These are phyloP conservation scores for Pseudogymnoascus sp. DNA, from an alignment of 2,329 filamentous ascomycete species.

Conservation along the genomic window DNA sequence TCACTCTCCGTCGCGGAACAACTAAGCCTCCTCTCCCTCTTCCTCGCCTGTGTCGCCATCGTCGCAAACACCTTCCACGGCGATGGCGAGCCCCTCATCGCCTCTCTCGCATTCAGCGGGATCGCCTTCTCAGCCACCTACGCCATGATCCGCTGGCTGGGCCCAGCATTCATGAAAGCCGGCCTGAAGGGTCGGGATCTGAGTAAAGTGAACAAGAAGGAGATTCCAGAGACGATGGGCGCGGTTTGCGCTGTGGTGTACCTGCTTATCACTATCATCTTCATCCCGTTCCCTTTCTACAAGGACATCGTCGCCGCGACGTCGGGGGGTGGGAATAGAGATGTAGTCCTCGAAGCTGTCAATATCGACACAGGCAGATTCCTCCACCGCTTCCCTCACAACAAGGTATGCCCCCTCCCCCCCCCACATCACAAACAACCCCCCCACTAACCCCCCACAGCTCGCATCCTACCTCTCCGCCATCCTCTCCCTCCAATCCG, in stretches of 20 bases:
- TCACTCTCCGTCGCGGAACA: conserved; percentile 45
- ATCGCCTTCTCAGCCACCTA: conserved; percentile 76
- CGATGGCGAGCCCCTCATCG: conserved; percentile 79
- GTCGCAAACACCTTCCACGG: conserved; percentile 73
- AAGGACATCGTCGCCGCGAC: conserved; percentile 95
- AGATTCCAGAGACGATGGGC: conserved; percentile 95
- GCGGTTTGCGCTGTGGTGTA: conserved; percentile 89
- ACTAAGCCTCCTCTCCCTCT: conserved; percentile 51
- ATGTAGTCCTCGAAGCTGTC: conserved; percentile 54
- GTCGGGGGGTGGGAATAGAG: conserved; percentile 84
- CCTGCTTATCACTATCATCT: conserved; percentile 77
- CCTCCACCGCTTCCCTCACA: conserved; percentile 86
- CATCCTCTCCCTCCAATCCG: conserved; percentile 83
- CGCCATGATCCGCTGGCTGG: conserved; percentile 87
- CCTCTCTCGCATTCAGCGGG: conserved; percentile 77
- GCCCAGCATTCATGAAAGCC: conserved; percentile 76
- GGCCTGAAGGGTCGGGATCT: conserved; percentile 87
- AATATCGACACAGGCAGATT: conserved; percentile 64
- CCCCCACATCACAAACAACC: background rate
- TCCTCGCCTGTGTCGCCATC: conserved; percentile 61
- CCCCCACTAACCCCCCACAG: conserved; percentile 35
- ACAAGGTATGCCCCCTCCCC: conserved; percentile 55
- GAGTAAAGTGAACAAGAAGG: conserved; percentile 64
- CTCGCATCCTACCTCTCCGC: conserved; percentile 92
- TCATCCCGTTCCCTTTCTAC: conserved; percentile 96